Conservation (phyloP, 2,329 filamentous ascomycete genomes). For the Ceratocystis albifundus region DNA sequence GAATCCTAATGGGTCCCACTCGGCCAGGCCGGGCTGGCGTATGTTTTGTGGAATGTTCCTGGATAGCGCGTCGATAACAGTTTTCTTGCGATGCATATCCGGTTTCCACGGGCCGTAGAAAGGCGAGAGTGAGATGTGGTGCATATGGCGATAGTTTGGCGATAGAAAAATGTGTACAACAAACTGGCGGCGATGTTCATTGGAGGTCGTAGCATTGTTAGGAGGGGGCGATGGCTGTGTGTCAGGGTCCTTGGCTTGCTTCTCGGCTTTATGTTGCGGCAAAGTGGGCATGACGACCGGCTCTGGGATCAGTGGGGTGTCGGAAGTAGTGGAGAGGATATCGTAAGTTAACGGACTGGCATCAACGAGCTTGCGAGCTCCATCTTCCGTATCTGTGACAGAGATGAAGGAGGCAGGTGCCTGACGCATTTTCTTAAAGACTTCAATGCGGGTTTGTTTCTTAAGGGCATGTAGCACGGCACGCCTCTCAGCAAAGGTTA, state of each 20-base stretch:
- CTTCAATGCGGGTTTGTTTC: conserved; percentile 39
- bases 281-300: conserved; percentile 21
- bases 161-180: conserved; percentile 34
- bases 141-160: conserved; percentile 33
- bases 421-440: conserved; percentile 41
- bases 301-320: conserved; percentile 3
- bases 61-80: conserved; percentile 32
- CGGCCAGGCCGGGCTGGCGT: conserved; percentile 32
- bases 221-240: conserved; percentile 30
- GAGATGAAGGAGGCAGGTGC: conserved; percentile 41
- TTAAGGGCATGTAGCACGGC: conserved; percentile 43
- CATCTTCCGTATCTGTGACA: conserved; percentile 34
- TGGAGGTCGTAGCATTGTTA: conserved; percentile 28
- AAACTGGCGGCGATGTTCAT: conserved; percentile 32
- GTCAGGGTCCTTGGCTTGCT: conserved; percentile 10
- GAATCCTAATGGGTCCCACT: conserved; percentile 32
- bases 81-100: conserved; percentile 28
- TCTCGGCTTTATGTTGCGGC: conserved; percentile 16
- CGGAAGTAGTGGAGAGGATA: conserved; percentile 26
- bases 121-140: conserved; percentile 30
- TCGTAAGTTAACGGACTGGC: conserved; percentile 40
- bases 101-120: conserved; percentile 36
- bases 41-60: conserved; percentile 33
- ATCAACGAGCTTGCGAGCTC: conserved; percentile 33
- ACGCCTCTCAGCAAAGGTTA: conserved; percentile 43